Conservation (phyloP, 495 filamentous ascomycete species). For the Aspergillus funiculosus region DNA sequence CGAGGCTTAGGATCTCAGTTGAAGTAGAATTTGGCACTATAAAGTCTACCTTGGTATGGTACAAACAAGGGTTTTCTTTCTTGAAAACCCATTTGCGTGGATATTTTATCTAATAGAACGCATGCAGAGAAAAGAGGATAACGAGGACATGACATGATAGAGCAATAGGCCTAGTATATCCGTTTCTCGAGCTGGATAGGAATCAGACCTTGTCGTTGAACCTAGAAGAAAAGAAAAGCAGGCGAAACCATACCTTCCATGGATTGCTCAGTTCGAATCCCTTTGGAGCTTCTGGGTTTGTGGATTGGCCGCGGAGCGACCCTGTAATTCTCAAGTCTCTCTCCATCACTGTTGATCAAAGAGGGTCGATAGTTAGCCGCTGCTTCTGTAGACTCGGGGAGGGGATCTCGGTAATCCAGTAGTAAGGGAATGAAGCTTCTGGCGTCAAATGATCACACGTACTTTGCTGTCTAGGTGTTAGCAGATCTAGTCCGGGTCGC, state of each 20-base stretch:
- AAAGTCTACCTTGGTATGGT: constrained; percentile 16
- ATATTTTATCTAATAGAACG: constrained; percentile 18
- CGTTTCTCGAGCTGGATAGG: constrained; percentile 35
- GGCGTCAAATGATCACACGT: constrained; percentile 30
- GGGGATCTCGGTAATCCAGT: too few relatives aligned
- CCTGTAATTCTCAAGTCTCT: constrained; percentile 89
- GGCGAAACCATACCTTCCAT: constrained; percentile 64
- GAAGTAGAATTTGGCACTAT: constrained; percentile 19
- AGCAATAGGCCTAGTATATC: constrained; percentile 30
- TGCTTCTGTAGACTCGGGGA: too few relatives aligned
- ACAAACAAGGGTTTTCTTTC: constrained; percentile 19
- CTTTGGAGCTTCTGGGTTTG: constrained; percentile 67
- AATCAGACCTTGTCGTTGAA: constrained; percentile 12
- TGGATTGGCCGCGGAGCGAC: constrained; percentile 74
- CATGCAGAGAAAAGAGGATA: constrained; percentile 15
- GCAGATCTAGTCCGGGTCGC: constrained; percentile 25
- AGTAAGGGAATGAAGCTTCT: too few relatives aligned
- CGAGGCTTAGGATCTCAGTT: constrained; percentile 45
- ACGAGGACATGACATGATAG: not conserved
- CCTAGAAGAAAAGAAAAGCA: not conserved
- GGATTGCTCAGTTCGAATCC: constrained; percentile 95
- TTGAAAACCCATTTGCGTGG: constrained; percentile 17
- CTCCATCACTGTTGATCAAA: constrained; percentile 78
- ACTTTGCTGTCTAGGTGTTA: constrained; percentile 66
- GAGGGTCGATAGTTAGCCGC: constrained; percentile 15